Conservation (phyloP, 495 filamentous ascomycete genomes). For the Apiosordaria backusii region DNA sequence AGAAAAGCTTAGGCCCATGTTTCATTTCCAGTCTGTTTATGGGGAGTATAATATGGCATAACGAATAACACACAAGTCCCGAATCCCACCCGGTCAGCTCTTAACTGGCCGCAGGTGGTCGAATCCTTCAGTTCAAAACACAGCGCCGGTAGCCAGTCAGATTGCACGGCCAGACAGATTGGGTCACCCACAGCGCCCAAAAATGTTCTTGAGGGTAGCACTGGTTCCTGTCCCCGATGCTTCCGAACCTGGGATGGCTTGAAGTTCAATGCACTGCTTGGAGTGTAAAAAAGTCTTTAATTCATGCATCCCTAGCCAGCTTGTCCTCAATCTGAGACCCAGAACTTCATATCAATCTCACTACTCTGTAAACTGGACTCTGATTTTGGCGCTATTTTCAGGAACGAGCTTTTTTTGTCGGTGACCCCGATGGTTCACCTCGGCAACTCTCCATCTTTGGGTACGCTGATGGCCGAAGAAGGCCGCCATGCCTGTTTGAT, state of each 20-base stretch:
- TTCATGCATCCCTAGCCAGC: too few species aligned
- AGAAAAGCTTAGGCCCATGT: too few species aligned
- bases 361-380: background rate
- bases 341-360: background rate
- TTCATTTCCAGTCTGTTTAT: background rate
- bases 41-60: background rate
- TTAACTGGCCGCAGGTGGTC: conserved; percentile 1
- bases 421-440: background rate
- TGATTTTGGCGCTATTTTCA: background rate
- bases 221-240: background rate
- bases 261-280: too few species aligned
- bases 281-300: too few species aligned
- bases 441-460: background rate
- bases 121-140: conserved; percentile 6
- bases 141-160: conserved; percentile 2
- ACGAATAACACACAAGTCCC: background rate
- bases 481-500: background rate
- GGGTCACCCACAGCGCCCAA: background rate
- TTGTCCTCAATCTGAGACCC: background rate
- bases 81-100: background rate
- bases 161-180: background rate
- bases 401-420: background rate
- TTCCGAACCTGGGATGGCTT: too few species aligned
- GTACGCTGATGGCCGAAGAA: background rate
- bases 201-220: background rate